Percentiles rank a stretch among this genome's conserved stretches.
Conservation (phyloP, 2,329 filamentous ascomycete species). For the Sporothrix dimorphospora region DNA sequence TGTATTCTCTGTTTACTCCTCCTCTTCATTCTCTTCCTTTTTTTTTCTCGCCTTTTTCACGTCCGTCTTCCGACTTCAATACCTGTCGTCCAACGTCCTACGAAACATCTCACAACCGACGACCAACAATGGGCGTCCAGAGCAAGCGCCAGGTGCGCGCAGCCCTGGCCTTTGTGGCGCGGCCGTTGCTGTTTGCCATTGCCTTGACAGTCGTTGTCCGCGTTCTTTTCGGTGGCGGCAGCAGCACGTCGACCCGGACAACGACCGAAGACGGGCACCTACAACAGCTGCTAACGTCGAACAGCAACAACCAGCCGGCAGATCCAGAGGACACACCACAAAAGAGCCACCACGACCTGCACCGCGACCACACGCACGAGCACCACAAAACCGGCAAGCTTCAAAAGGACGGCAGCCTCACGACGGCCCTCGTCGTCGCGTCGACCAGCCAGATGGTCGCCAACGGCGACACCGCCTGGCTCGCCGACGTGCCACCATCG, state of each 20-base stretch:
- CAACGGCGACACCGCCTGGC: not conserved
- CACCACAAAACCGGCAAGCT: no score
- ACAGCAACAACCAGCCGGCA: not conserved
- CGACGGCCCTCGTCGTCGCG: slow-evolving; percentile 7
- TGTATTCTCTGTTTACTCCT: no score
- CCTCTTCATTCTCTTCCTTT: no score
- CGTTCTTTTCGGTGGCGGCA: slow-evolving; percentile 25
- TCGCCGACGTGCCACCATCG: slow-evolving; percentile 25
- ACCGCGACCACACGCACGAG: not conserved
- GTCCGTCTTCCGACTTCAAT: not conserved
- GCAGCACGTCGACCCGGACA: not conserved
- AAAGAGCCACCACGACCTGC: not conserved
- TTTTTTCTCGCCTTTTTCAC: not conserved
- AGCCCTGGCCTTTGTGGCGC: slow-evolving; percentile 31
- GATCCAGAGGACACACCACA: slow-evolving; percentile 28
- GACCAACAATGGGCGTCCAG: slow-evolving; percentile 20
- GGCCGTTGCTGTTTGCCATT: slow-evolving; percentile 33
- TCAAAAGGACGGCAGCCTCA: not conserved
- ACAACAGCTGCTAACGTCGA: not conserved
- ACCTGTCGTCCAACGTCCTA: not conserved
- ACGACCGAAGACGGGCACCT: not conserved
- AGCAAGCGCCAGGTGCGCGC: slow-evolving; percentile 32
- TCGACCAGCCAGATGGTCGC: not conserved
- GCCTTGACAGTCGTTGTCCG: slow-evolving; percentile 29
- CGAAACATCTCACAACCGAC: not conserved